These are phyloP conservation scores for Cryptococcus sp. DNA, from an alignment of 1,284 basidiomycete genomes.

Conservation along the genomic window DNA sequence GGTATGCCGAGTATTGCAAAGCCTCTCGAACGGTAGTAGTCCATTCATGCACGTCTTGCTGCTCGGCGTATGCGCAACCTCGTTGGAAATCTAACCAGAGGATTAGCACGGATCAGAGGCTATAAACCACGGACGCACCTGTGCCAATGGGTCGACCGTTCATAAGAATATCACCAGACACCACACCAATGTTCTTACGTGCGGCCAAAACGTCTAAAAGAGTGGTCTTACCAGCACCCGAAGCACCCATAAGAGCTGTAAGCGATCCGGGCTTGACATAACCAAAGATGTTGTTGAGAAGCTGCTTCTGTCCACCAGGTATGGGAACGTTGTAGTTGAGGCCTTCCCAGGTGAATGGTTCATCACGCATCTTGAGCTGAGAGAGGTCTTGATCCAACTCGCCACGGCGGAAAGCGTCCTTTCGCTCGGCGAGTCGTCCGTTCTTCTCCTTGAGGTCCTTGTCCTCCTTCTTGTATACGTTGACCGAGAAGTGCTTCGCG, in stretches of 20 bases:
- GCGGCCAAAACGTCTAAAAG: slow-evolving; percentile 60
- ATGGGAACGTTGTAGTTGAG: slow-evolving; percentile 59
- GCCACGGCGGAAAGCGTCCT: slow-evolving; percentile 53
- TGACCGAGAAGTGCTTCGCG: slow-evolving; percentile 51
- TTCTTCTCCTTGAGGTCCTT: slow-evolving; percentile 69
- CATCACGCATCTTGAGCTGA: slow-evolving; percentile 48
- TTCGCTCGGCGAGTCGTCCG: slow-evolving; percentile 62
- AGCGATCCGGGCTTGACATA: slow-evolving; percentile 62
- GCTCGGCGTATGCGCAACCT: slow-evolving; percentile 68
- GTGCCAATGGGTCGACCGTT: slow-evolving; percentile 59
- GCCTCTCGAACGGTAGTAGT: slow-evolving; percentile 68
- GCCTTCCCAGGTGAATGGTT: slow-evolving; percentile 57
- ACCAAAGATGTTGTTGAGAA: slow-evolving; percentile 60
- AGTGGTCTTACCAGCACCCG: slow-evolving; percentile 61
- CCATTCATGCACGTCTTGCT: slow-evolving; percentile 80
- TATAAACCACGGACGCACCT: slow-evolving; percentile 1
- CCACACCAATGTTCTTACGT: slow-evolving; percentile 59
- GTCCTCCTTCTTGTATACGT: slow-evolving; percentile 72
- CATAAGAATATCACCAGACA: slow-evolving; percentile 56
- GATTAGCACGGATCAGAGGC: not conserved
- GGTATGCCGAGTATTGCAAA: slow-evolving; percentile 62
- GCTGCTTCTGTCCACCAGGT: slow-evolving; percentile 56
- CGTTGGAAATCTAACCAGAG: slow-evolving; percentile 50
- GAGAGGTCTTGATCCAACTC: slow-evolving; percentile 52
- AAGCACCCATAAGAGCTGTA: slow-evolving; percentile 64